A percentile compares a stretch with the other conserved stretches of the same genome.
Evolutionary conservation across 2,329 filamentous ascomycete genomes (phyloP).

Genomic region (Emmonsiellopsis sp.): DNA sequence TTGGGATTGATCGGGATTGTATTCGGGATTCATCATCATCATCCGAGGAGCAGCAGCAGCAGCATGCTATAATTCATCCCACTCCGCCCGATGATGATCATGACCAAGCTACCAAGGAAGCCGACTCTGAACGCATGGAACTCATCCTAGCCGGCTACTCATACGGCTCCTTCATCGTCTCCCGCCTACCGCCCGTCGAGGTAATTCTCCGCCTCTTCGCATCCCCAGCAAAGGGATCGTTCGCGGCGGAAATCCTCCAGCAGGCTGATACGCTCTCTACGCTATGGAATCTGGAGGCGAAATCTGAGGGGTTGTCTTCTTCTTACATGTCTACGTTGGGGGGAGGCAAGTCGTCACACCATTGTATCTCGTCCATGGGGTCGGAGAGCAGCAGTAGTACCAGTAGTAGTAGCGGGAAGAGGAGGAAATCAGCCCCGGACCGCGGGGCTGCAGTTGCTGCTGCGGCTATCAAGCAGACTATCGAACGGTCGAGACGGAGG

Average conservation of each 20-base stretch:
- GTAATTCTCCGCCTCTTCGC: constrained; percentile 54
- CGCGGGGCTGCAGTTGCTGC: constrained; percentile 16
- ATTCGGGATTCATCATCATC: neutral
- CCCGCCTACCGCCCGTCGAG: constrained; percentile 53
- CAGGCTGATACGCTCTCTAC: constrained; percentile 60
- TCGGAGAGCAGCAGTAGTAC: too few relatives aligned
- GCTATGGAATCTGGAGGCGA: constrained; percentile 47
- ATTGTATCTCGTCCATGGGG: too few relatives aligned
- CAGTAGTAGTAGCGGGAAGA: constrained; percentile 16
- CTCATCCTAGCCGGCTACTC: constrained; percentile 73
- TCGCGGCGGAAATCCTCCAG: constrained; percentile 59
- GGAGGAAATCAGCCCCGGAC: constrained; percentile 11
- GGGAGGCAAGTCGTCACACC: neutral
- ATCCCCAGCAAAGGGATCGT: constrained; percentile 43
- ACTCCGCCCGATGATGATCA: neutral
- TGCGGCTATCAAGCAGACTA: constrained; percentile 28
- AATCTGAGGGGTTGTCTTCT: constrained; percentile 15
- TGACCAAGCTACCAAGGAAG: neutral
- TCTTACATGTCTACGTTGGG: constrained; percentile 19
- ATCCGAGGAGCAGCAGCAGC: neutral
- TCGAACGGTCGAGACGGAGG: constrained; percentile 29
- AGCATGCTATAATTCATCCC: too few relatives aligned
- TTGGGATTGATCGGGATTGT: constrained; percentile 39
- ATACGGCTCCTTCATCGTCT: constrained; percentile 77
- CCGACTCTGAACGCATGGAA: constrained; percentile 13